These are phyloP conservation scores for Globisporangium spiculum DNA, from an alignment of 352 stramenopile species.

Conservation along the genomic window DNA sequence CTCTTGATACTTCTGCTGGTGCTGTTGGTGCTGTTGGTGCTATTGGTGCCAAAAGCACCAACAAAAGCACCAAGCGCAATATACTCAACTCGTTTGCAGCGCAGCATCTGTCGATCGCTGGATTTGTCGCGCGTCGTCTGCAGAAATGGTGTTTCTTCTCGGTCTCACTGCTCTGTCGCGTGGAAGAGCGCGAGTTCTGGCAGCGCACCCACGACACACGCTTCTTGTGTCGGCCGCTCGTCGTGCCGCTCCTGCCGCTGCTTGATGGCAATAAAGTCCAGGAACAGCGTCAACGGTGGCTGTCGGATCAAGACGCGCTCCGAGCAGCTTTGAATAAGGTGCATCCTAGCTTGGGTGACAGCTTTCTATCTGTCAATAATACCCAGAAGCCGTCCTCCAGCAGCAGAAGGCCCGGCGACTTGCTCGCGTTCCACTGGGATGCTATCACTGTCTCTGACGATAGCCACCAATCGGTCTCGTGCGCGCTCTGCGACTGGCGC, in stretches of 20 bases:
- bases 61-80: background rate
- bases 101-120: constrained; percentile 7
- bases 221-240: constrained; percentile 13
- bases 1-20: background rate
- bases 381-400: background rate
- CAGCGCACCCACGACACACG: constrained; percentile 12
- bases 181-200: constrained; percentile 11
- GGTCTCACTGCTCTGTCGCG: constrained; percentile 11
- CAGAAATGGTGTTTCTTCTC: constrained; percentile 12
- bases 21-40: background rate
- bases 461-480: background rate
- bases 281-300: background rate
- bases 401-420: background rate
- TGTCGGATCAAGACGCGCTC: background rate
- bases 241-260: background rate
- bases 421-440: constrained; percentile 15
- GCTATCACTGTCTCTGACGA: background rate
- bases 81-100: background rate
- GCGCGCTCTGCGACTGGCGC: constrained; percentile 16
- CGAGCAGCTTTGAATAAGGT: background rate
- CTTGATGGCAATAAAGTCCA: background rate
- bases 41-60: background rate
- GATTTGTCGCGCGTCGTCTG: constrained; percentile 9
- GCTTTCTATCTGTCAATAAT: background rate
- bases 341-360: background rate